A percentile compares a stretch with the other conserved stretches of the same genome.
phyloP scores from a whole-genome alignment of 1,139 yeast genomes.

The Candida sojae region DNA sequence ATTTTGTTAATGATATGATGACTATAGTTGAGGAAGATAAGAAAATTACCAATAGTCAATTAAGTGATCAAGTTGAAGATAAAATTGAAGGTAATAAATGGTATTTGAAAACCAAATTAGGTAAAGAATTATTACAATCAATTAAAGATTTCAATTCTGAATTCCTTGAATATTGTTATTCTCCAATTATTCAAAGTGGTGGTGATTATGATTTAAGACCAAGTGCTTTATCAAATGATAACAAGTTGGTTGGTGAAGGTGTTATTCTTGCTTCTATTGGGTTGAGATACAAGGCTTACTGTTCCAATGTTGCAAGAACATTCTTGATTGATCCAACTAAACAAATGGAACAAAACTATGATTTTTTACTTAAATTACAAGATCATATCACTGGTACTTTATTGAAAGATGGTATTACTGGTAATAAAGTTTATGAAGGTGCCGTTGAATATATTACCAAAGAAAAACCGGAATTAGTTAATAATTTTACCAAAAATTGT shows the following conservation, averaged over 20 bases:
- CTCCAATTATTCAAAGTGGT: slow-evolving; percentile 90
- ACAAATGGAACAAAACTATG: slow-evolving; percentile 78
- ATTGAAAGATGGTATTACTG: slow-evolving; percentile 68
- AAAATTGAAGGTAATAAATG: slow-evolving; percentile 79
- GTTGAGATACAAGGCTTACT: slow-evolving; percentile 83
- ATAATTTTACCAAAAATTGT: slow-evolving; percentile 72
- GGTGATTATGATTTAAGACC: slow-evolving; percentile 84
- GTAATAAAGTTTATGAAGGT: slow-evolving; percentile 66
- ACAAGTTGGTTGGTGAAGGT: slow-evolving; percentile 70
- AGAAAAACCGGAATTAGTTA: slow-evolving; percentile 62
- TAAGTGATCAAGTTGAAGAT: slow-evolving; percentile 77
- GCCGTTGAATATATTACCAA: slow-evolving; percentile 60
- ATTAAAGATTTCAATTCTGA: slow-evolving; percentile 66
- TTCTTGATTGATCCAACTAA: slow-evolving; percentile 88
- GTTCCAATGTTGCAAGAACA: slow-evolving; percentile 86
- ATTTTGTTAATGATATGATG: slow-evolving; percentile 87
- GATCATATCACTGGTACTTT: slow-evolving; percentile 53
- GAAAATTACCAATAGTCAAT: slow-evolving; percentile 68
- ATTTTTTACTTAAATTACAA: slow-evolving; percentile 70
- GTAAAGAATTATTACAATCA: slow-evolving; percentile 50
- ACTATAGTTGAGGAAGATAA: slow-evolving; percentile 83
- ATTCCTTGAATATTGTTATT: slow-evolving; percentile 90
- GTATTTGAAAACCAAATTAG: slow-evolving; percentile 62
- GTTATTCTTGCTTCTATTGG: slow-evolving; percentile 86
- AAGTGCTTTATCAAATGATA: slow-evolving; percentile 74